These are phyloP conservation scores for Rubus idaeus DNA, from an alignment of 306 rosid species.

Conservation along the genomic window DNA sequence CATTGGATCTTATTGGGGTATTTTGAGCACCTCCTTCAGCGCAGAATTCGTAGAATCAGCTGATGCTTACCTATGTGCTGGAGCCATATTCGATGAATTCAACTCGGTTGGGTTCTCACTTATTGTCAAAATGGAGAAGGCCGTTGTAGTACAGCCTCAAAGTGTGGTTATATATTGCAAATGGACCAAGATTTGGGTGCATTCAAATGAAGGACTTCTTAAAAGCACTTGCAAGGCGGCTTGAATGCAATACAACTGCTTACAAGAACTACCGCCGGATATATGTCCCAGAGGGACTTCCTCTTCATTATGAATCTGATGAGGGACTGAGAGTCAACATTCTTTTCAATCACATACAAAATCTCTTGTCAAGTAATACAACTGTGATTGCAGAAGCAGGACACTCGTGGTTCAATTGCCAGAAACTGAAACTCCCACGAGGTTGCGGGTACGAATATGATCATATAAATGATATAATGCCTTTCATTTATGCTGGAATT, in stretches of 20 bases:
- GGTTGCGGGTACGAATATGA: background rate
- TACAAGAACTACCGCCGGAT: background rate
- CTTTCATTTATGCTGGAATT: background rate
- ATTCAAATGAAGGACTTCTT: slow-evolving; percentile 18
- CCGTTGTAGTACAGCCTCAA: background rate
- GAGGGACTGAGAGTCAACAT: background rate
- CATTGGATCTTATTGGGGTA: slow-evolving; percentile 17
- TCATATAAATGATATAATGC: too few relatives aligned
- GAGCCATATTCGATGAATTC: slow-evolving; percentile 9
- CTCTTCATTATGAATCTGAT: background rate
- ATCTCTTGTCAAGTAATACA: background rate
- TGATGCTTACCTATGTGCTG: slow-evolving; percentile 14
- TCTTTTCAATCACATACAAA: slow-evolving; percentile 4
- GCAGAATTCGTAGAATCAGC: background rate
- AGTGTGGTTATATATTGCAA: slow-evolving; percentile 1
- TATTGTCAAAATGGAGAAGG: background rate
- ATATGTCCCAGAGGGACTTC: background rate
- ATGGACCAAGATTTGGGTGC: slow-evolving; percentile 11
- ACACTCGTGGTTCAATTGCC: background rate
- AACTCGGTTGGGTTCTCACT: slow-evolving; percentile 3
- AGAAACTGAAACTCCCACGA: slow-evolving; percentile 10
- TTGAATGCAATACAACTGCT: background rate
- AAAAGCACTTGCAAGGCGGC: background rate
- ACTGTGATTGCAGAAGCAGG: background rate
- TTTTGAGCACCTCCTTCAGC: slow-evolving; percentile 3